phyloP scores from a whole-genome alignment of 176 grass and related monocot genomes.

The Zea mays region Zm-B73-REFERENCE-NAM-5.0 NC_050102.1:136780501-136781000 shows the following conservation, averaged over 20 bases:
- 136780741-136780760: conserved; percentile 52
- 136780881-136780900: conserved; percentile 41
- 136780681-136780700: not conserved
- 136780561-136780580: not conserved
- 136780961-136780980: conserved; percentile 66
- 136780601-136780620: not conserved
- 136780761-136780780: not conserved
- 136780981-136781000: conserved; percentile 57
- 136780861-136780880: conserved; percentile 59
- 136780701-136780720: conserved; percentile 28
- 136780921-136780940: conserved; percentile 76
- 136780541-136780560: not conserved
- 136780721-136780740: conserved; percentile 53
- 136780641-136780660: conserved; percentile 43
- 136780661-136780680: conserved; percentile 73
- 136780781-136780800: not conserved
- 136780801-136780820: conserved; percentile 40
- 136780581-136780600: no score
- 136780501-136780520: not conserved
- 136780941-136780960: conserved; percentile 55
- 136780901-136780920: conserved; percentile 80
- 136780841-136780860: conserved; percentile 61
- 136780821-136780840: conserved; percentile 35
- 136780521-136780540: not conserved
- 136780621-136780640: conserved; percentile 29